Conservation (phyloP, 306 rosid species). For the Vigna nakashimae region DNA sequence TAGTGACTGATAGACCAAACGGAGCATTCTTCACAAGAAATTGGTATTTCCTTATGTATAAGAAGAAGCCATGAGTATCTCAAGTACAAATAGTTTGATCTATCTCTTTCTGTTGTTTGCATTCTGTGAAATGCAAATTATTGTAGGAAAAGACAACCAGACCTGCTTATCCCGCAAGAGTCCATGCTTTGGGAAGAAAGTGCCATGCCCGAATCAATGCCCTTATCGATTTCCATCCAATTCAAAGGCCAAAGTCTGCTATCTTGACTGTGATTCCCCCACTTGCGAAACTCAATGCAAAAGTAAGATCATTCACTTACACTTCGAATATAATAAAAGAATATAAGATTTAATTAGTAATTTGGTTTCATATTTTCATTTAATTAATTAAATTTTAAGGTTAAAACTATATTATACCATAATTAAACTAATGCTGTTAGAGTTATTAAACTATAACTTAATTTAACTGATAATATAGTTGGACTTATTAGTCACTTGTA, state of each 20-base stretch:
- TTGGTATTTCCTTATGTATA: constrained; percentile 3
- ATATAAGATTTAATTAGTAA: too few relatives aligned
- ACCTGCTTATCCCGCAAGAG: constrained; percentile 50
- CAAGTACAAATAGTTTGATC: constrained; percentile 37
- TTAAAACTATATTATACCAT: background rate
- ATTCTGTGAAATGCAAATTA: constrained; percentile 47
- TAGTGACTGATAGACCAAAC: background rate
- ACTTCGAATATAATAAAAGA: background rate
- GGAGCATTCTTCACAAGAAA: background rate
- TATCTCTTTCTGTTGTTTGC: constrained; percentile 47
- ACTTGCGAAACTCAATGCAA: constrained; percentile 76
- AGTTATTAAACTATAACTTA: background rate
- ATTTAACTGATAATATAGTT: too few relatives aligned
- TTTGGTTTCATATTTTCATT: too few relatives aligned
- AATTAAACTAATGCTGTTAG: background rate
- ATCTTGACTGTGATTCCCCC: constrained; percentile 71
- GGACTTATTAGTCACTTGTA: too few relatives aligned
- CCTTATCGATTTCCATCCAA: constrained; percentile 59
- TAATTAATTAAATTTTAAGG: too few relatives aligned
- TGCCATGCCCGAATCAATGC: constrained; percentile 68
- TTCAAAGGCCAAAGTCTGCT: constrained; percentile 73
- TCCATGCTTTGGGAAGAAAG: constrained; percentile 57
- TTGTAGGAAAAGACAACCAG: constrained; percentile 34
- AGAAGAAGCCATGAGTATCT: constrained; percentile 50
- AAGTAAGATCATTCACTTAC: constrained; percentile 53